phyloP scores from a whole-genome alignment of 805 yeast species.

The Saccharomycopsis oosterbeekiorum region DNA sequence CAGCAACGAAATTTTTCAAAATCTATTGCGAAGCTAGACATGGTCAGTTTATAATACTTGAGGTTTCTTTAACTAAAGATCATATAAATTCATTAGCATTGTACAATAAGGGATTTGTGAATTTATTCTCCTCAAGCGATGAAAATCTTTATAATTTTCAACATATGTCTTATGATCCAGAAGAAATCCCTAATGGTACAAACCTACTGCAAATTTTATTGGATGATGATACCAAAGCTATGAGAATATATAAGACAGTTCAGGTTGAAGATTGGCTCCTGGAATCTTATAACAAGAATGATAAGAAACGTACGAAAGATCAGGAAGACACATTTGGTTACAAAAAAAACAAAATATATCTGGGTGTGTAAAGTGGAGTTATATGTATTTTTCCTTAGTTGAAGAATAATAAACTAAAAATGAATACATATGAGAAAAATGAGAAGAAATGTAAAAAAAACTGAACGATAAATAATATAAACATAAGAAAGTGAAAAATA shows the following conservation, averaged over 20 bases:
- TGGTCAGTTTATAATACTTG: conserved; percentile 1
- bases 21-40: neutral
- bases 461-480: conserved; percentile 3
- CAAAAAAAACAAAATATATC: conserved; percentile 9
- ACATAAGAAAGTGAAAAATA: neutral
- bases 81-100: neutral
- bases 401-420: neutral
- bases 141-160: neutral
- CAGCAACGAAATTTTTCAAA: neutral
- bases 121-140: neutral
- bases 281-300: neutral
- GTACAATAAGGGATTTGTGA: neutral
- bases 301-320: neutral
- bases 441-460: neutral
- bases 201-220: neutral
- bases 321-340: conserved; percentile 16
- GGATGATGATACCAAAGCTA: conserved; percentile 16
- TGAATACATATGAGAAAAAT: neutral
- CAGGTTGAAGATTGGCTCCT: conserved; percentile 11
- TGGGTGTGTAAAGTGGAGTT: neutral
- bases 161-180: neutral
- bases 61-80: neutral
- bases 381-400: neutral
- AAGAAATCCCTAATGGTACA: neutral
- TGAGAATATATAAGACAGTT: conserved; percentile 9